Evolutionary conservation across 2,329 filamentous ascomycete genomes (phyloP), one percentile per base, ranked within the genome.

Genomic region (Monilinia polystroma): DNA sequence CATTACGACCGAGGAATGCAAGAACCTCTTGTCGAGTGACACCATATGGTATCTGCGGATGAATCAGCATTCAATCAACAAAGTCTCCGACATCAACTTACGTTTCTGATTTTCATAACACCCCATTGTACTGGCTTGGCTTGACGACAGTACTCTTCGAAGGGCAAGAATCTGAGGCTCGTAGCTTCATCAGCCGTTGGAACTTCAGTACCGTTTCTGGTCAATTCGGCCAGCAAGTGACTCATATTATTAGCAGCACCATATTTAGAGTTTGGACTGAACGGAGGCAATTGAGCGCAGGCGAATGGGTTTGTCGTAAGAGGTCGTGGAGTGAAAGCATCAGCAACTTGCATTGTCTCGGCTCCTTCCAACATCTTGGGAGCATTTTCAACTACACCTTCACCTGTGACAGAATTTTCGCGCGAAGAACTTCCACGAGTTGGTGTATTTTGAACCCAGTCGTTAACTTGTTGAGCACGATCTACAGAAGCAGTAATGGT

Each of bases 1-100:
- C 81, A 71, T 84, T 86, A 60, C 83, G 82, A 3, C 86, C 86
- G 23, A 88, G 78, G 71, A 87, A 85, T 1, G 85, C 85, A 64
- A 86, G 79, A 23, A 88, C 77, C 73, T 88, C 85, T 18, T 81
- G 74, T 4, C 83, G 81, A 32, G 78, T 83, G 58, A 83, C 81
- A 20, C 78, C 76, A 70, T 85, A 87, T 0, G 85, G 85, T 66
- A 87, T 86, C 85, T 87, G 66, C 16, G 66, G 32, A 54, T 56
- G 43, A 38, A 65, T 71, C 20, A 69, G 67, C 57, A 69, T 16
- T 26, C 6, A 20, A 41, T n/a, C 51, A 2, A n/a, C 7, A 32
- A 23, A 20, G 20, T 20, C 66, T 62, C 60, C 35, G 67, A 63
- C 62, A 54, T n/a, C 51, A 43, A 72, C 75, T 73, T 73, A 77